Percentiles rank a stretch among this genome's conserved stretches.
Conservation (phyloP, 2,329 filamentous ascomycete genomes). For the Drechslera avenae region DNA sequence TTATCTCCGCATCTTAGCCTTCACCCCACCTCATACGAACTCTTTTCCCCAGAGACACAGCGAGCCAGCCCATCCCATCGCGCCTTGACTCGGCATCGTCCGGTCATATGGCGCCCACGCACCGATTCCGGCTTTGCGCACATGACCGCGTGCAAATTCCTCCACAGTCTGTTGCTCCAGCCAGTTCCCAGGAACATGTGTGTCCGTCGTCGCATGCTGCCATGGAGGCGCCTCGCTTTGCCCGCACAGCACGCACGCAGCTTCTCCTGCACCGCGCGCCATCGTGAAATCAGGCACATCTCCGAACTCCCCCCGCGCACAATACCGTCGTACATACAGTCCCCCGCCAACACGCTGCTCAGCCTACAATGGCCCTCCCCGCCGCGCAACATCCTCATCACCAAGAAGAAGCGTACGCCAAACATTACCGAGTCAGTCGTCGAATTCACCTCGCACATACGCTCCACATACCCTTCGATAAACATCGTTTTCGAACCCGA, state of each 20-base stretch:
- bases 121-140: conserved; percentile 12
- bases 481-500: conserved; percentile 82
- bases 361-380: conserved; percentile 70
- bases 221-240: conserved; percentile 26
- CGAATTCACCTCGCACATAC: conserved; percentile 71
- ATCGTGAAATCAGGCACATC: conserved; percentile 34
- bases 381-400: conserved; percentile 70
- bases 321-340: conserved; percentile 55
- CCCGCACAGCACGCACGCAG: conserved; percentile 13
- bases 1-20: conserved; percentile 17
- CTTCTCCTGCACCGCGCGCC: conserved; percentile 36
- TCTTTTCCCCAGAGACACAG: too few relatives aligned
- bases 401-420: conserved; percentile 67
- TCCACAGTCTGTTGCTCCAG: neutral
- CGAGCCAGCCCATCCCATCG: neutral
- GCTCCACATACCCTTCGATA: conserved; percentile 76
- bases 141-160: conserved; percentile 11
- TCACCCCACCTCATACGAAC: conserved; percentile 1
- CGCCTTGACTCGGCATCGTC: conserved; percentile 7
- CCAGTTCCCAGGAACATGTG: conserved; percentile 20
- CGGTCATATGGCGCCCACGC: conserved; percentile 20
- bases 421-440: conserved; percentile 61
- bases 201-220: conserved; percentile 29
- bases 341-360: conserved; percentile 63
- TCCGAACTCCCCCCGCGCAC: conserved; percentile 43